These are phyloP conservation scores for Heterococcus sp. DNA, from an alignment of 108 stramenopile genomes.

Conservation along the genomic window DNA sequence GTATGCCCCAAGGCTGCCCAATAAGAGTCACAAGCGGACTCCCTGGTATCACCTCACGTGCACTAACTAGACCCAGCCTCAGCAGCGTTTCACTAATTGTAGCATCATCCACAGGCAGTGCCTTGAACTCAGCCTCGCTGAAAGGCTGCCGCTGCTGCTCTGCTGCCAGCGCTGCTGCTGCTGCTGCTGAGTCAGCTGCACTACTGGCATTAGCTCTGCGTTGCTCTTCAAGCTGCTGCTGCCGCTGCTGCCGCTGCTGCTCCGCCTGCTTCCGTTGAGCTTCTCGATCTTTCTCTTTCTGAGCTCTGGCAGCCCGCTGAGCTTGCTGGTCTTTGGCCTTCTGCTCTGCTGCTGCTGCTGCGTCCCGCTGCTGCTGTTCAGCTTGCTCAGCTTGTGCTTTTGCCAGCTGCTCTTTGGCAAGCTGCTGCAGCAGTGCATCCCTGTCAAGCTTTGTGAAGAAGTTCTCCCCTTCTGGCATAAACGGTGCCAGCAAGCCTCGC, in stretches of 20 bases:
- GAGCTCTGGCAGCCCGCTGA: neutral
- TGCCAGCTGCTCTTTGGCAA: neutral
- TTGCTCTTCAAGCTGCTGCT: neutral
- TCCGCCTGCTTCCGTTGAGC: neutral
- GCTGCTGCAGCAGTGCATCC: neutral
- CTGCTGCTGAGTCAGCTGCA: neutral
- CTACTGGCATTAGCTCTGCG: neutral
- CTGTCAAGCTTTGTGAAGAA: constrained; percentile 36
- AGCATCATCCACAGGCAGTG: constrained; percentile 29
- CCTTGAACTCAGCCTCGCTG: constrained; percentile 13
- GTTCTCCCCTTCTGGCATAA: constrained; percentile 37
- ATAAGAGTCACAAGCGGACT: constrained; percentile 24
- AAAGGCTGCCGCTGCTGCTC: neutral
- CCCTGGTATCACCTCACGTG: constrained; percentile 7
- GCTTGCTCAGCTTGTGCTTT: neutral
- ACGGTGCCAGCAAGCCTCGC: constrained; percentile 39
- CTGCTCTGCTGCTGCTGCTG: neutral
- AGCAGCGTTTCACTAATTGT: constrained; percentile 25
- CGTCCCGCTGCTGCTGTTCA: neutral
- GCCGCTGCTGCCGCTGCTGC: neutral
- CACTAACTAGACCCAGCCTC: constrained; percentile 16
- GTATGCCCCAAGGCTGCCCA: constrained; percentile 27
- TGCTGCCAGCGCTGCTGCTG: neutral
- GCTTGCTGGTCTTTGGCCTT: neutral
- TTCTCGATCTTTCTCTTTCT: neutral